Evolutionary conservation across 2,329 filamentous ascomycete genomes (phyloP).

Genomic region (Cladosporium austrohemisphaericum): DNA sequence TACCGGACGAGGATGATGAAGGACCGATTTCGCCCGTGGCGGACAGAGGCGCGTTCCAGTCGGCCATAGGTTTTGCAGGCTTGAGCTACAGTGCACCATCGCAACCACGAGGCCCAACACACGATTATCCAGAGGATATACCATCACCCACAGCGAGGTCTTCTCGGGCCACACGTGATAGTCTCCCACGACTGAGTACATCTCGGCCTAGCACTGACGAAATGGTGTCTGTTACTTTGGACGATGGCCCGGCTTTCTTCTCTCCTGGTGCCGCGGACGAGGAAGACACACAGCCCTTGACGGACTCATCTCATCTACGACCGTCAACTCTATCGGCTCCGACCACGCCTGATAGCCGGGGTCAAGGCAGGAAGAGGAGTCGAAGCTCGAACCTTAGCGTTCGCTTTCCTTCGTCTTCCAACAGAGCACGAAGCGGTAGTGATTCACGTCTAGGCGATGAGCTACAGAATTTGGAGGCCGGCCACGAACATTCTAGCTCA

Average conservation of each 20-base stretch:
- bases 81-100: conserved; percentile 42
- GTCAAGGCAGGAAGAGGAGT: conserved; percentile 44
- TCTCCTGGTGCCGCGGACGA: conserved; percentile 43
- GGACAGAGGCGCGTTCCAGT: conserved; percentile 46
- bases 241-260: conserved; percentile 53
- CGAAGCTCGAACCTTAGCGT: conserved; percentile 49
- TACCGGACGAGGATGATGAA: conserved; percentile 36
- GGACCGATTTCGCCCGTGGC: conserved; percentile 42
- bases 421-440: conserved; percentile 31
- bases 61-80: conserved; percentile 47
- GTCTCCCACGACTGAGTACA: conserved; percentile 30
- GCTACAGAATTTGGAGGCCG: conserved; percentile 57
- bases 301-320: conserved; percentile 53
- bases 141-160: conserved; percentile 9
- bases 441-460: conserved; percentile 59
- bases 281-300: conserved; percentile 59
- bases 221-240: conserved; percentile 46
- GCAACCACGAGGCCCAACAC: conserved; percentile 20
- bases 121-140: conserved; percentile 20
- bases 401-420: conserved; percentile 44
- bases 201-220: conserved; percentile 23
- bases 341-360: conserved; percentile 39
- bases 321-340: conserved; percentile 51
- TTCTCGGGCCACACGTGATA: conserved; percentile 21
- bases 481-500: conserved; percentile 49